Evolutionary conservation across 768 basidiomycete species (phyloP).

Genomic region (Boletales sp.): DNA sequence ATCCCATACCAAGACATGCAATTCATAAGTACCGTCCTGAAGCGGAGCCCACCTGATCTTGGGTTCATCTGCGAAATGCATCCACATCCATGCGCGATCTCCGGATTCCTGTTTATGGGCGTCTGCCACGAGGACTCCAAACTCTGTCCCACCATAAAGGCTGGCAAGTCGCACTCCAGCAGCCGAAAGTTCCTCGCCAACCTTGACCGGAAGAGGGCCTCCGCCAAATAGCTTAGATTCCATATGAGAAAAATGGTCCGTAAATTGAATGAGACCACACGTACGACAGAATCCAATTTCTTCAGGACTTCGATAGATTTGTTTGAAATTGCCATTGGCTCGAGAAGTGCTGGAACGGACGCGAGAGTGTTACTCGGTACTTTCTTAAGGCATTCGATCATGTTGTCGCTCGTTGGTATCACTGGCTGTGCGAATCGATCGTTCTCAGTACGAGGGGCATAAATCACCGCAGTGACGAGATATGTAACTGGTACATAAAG

Average conservation of each 20-base stretch:
- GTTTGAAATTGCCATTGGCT: conserved; percentile 8
- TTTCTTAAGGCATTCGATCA: conserved; percentile 12
- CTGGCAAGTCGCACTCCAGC: conserved; percentile 31
- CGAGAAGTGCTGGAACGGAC: conserved; percentile 19
- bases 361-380: conserved; percentile 10
- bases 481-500: conserved; percentile 29
- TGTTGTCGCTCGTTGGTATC: conserved; percentile 18
- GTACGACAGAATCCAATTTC: conserved; percentile 27
- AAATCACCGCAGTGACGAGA: conserved; percentile 26
- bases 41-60: conserved; percentile 28
- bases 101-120: conserved; percentile 9
- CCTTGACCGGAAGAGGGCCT: conserved; percentile 32
- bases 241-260: not conserved
- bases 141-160: conserved; percentile 37
- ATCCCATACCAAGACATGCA: conserved; percentile 33
- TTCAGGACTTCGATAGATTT: conserved; percentile 16
- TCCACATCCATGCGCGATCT: conserved; percentile 35
- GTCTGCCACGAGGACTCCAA: conserved; percentile 4
- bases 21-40: conserved; percentile 34
- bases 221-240: conserved; percentile 33
- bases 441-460: conserved; percentile 25
- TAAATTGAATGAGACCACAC: conserved; percentile 1
- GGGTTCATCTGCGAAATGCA: conserved; percentile 22
- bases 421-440: conserved; percentile 9
- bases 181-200: conserved; percentile 30